A percentile compares a stretch with the other conserved stretches of the same genome.
Evolutionary conservation across 257 asterid species (phyloP).

Genomic region (Pogostemon cablin): DNA sequence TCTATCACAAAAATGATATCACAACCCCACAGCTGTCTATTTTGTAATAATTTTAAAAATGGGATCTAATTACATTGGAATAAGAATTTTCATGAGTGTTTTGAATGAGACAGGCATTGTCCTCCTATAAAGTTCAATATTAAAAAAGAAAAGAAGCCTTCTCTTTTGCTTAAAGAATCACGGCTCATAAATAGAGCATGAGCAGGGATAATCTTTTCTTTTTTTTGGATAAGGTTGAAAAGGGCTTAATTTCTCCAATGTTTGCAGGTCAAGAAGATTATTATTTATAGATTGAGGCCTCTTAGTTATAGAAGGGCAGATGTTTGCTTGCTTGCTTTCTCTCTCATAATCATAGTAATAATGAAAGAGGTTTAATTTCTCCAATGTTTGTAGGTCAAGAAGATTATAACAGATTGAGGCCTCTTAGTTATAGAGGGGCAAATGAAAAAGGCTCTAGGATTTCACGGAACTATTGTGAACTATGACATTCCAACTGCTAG

Average conservation of each 20-base stretch:
- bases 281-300: constrained; percentile 81
- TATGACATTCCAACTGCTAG: no score
- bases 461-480: no score
- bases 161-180: constrained; percentile 28
- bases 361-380: no score
- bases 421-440: no score
- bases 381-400: background rate
- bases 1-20: background rate
- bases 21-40: background rate
- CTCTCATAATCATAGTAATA: constrained; percentile 49
- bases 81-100: background rate
- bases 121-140: constrained; percentile 20
- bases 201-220: constrained; percentile 26
- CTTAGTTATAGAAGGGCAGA: constrained; percentile 88
- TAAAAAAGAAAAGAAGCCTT: background rate
- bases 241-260: constrained; percentile 21
- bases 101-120: background rate
- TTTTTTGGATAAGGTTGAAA: background rate
- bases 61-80: background rate
- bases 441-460: no score
- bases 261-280: constrained; percentile 85
- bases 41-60: constrained; percentile 1
- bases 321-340: constrained; percentile 79
- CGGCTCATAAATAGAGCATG: constrained; percentile 21
- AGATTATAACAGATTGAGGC: no score